Percentiles rank a stretch among this genome's conserved stretches.
Evolutionary conservation across 2,329 filamentous ascomycete genomes (phyloP).

Genomic region (Cladosporium phlei): DNA sequence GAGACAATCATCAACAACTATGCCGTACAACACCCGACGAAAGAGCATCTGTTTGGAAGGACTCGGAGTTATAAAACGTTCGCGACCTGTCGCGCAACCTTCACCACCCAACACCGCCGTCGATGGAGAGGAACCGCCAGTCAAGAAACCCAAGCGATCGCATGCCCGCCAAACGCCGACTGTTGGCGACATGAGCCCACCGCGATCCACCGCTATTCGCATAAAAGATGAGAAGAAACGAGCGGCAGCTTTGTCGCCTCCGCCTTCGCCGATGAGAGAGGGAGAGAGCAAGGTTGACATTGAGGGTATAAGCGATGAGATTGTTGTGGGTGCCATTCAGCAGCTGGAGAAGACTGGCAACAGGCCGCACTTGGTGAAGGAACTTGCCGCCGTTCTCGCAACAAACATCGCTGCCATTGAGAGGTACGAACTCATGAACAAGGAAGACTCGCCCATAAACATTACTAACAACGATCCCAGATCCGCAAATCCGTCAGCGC

Average conservation of each 20-base stretch:
- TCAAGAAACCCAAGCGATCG: constrained; percentile 68
- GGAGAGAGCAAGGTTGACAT: constrained; percentile 62
- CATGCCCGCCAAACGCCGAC: constrained; percentile 49
- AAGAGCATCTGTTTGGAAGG: constrained; percentile 92
- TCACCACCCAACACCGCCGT: constrained; percentile 60
- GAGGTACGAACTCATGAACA: constrained; percentile 62
- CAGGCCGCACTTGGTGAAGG: constrained; percentile 88
- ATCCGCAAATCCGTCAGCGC: constrained; percentile 90
- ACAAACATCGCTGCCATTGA: constrained; percentile 76
- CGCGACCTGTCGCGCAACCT: constrained; percentile 42
- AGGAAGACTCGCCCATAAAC: constrained; percentile 15
- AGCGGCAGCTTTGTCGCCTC: constrained; percentile 67
- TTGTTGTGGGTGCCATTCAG: constrained; percentile 83
- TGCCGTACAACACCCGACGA: constrained; percentile 95
- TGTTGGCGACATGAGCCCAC: constrained; percentile 37
- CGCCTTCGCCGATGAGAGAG: constrained; percentile 63
- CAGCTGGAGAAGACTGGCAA: constrained; percentile 88
- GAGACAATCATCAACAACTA: constrained; percentile 38
- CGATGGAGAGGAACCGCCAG: constrained; percentile 52
- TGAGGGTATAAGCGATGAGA: constrained; percentile 85
- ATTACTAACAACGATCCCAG: constrained; percentile 47
- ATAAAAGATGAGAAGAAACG: constrained; percentile 48
- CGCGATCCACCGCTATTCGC: constrained; percentile 39
- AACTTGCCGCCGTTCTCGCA: constrained; percentile 76
- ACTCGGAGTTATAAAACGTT: constrained; percentile 73